Evolutionary conservation across 2,329 filamentous ascomycete genomes (phyloP).

Genomic region (Fusarium illudens): DNA sequence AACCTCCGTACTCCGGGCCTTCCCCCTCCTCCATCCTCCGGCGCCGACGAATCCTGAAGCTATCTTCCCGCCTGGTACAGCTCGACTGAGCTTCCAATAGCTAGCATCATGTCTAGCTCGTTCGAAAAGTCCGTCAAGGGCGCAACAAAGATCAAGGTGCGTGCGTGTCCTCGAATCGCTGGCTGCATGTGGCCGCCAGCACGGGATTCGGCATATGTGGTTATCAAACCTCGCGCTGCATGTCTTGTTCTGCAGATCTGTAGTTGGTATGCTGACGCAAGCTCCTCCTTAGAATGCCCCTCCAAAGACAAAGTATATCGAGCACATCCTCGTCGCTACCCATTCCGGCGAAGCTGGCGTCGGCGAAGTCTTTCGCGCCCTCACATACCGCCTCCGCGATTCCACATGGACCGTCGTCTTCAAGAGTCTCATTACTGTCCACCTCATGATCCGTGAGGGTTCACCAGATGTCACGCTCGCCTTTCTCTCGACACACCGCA

Average conservation of each 20-base stretch:
- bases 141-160: constrained; percentile 95
- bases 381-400: constrained; percentile 89
- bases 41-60: constrained; percentile 3
- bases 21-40: constrained; percentile 13
- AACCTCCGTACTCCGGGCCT: constrained; percentile 25
- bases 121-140: constrained; percentile 99
- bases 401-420: constrained; percentile 99
- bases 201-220: neutral
- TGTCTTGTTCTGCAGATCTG: neutral
- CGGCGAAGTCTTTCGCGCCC: constrained; percentile 91
- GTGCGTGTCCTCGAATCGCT: constrained; percentile 53
- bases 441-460: constrained; percentile 97
- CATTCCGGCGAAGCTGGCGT: constrained; percentile 95
- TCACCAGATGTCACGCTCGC: constrained; percentile 86
- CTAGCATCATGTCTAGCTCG: constrained; percentile 74
- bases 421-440: constrained; percentile 94
- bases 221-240: neutral
- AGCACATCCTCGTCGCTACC: constrained; percentile 95
- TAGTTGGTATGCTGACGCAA: constrained; percentile 11
- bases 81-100: constrained; percentile 21
- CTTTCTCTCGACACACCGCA: constrained; percentile 83
- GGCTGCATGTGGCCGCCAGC: neutral
- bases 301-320: constrained; percentile 99
- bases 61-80: constrained; percentile 18
- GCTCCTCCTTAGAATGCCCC: constrained; percentile 75